Evolutionary conservation across 116 monocot species (phyloP).

Genomic region (Cymodocea nodosa): DNA sequence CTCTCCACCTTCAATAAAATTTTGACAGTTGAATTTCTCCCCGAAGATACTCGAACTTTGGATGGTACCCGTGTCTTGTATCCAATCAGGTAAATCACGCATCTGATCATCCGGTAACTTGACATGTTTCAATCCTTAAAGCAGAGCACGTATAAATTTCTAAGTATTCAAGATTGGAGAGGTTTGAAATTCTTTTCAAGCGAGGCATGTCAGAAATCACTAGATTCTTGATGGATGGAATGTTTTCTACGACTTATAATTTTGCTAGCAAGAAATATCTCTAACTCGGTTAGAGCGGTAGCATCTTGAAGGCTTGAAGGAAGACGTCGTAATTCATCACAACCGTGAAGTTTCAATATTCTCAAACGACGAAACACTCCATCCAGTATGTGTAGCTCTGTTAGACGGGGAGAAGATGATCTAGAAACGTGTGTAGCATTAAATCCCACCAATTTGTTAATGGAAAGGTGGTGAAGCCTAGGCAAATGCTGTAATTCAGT

Average conservation of each 20-base stretch:
- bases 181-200: too few relatives aligned
- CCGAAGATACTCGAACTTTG: neutral
- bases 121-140: neutral
- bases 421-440: constrained; percentile 6
- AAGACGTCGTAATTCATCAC: too few relatives aligned
- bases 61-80: too few relatives aligned
- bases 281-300: constrained; percentile 5
- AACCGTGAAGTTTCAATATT: too few relatives aligned
- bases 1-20: neutral
- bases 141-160: neutral
- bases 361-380: too few relatives aligned
- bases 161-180: too few relatives aligned
- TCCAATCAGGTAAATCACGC: neutral
- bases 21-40: neutral
- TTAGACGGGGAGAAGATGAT: constrained; percentile 12
- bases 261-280: neutral
- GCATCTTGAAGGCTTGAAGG: too few relatives aligned
- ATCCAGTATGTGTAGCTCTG: neutral
- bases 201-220: too few relatives aligned
- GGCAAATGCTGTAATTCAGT: constrained; percentile 17
- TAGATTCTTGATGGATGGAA: constrained; percentile 20
- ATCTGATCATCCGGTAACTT: neutral
- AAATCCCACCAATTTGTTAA: constrained; percentile 17
- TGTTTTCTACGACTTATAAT: too few relatives aligned
- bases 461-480: constrained; percentile 8